Conservation (phyloP, 2,329 filamentous ascomycete genomes). For the Diaporthe vaccinii region DNA sequence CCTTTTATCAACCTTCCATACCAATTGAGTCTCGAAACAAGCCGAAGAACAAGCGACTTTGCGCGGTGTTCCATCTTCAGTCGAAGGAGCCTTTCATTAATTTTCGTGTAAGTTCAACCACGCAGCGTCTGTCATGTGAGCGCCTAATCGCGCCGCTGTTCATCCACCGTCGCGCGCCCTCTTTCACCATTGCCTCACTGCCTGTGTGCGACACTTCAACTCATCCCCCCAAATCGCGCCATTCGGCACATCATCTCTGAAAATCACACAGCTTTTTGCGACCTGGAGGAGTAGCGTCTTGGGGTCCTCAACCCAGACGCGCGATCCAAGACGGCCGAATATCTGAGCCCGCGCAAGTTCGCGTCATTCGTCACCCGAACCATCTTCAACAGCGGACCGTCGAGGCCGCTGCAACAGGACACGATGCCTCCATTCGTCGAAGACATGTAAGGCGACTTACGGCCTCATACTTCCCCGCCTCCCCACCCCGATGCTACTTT, state of each 20-base stretch:
- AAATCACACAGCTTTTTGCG: conserved; percentile 28
- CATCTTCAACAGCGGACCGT: conserved; percentile 17
- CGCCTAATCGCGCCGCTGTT: not conserved
- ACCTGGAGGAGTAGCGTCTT: conserved; percentile 29
- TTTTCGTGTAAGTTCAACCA: conserved; percentile 7
- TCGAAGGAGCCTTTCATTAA: not conserved
- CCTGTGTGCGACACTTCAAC: not conserved
- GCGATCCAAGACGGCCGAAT: conserved; percentile 38
- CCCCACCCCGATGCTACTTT: not conserved
- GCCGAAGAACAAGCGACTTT: not conserved
- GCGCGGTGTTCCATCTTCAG: not conserved
- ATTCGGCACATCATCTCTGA: conserved; percentile 24
- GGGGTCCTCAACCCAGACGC: conserved; percentile 34
- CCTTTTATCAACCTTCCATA: not conserved
- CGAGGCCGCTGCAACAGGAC: conserved; percentile 13
- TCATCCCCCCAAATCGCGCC: not conserved
- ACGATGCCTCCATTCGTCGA: conserved; percentile 38
- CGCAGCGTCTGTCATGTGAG: not conserved
- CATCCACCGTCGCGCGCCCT: not conserved
- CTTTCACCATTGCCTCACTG: not conserved
- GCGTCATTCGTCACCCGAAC: conserved; percentile 35
- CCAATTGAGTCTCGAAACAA: conserved; percentile 2
- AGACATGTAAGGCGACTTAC: conserved; percentile 34
- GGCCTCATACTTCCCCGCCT: not conserved
- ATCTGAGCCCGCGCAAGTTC: conserved; percentile 36